These are phyloP conservation scores for Fibroporia radiculosa DNA, from an alignment of 768 basidiomycete genomes.

Conservation along the genomic window DNA sequence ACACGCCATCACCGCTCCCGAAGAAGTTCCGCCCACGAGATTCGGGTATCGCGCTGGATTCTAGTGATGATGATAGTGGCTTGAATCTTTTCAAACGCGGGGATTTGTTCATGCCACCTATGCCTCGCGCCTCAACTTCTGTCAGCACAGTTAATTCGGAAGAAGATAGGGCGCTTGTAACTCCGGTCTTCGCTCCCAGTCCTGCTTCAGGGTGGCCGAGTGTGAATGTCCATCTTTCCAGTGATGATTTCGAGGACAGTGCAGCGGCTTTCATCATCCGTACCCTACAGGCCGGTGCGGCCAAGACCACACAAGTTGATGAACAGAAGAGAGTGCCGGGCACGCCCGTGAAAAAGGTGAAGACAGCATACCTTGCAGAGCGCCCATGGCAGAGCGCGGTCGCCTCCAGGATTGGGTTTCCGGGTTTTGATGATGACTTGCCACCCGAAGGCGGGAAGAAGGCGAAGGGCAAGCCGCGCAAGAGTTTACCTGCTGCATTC, in stretches of 20 bases:
- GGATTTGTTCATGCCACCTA: conserved; percentile 24
- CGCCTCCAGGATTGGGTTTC: conserved; percentile 56
- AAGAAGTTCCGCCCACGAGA: conserved; percentile 70
- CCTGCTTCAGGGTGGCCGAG: conserved; percentile 56
- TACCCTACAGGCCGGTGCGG: conserved; percentile 53
- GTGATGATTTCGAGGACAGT: conserved; percentile 14
- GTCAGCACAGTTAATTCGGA: conserved; percentile 56
- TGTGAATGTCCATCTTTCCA: conserved; percentile 33
- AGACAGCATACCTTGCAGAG: conserved; percentile 48
- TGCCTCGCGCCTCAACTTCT: conserved; percentile 57
- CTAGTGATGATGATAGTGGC: conserved; percentile 26
- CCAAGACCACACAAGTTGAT: conserved; percentile 29
- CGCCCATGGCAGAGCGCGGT: conserved; percentile 81
- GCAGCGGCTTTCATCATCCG: conserved; percentile 69
- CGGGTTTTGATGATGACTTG: conserved; percentile 28
- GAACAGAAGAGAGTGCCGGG: conserved; percentile 61
- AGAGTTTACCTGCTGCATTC: conserved; percentile 73
- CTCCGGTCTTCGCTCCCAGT: conserved; percentile 53
- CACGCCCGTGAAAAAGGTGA: conserved; percentile 73
- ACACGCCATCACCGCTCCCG: conserved; percentile 31
- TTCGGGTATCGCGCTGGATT: conserved; percentile 58
- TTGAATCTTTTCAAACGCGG: not conserved
- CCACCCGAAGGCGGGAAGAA: conserved; percentile 29
- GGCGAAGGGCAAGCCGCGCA: conserved; percentile 47
- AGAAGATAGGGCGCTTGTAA: conserved; percentile 59